These are phyloP conservation scores for Coprinopsis sp. DNA, from an alignment of 768 basidiomycete species.

Conservation along the genomic window DNA sequence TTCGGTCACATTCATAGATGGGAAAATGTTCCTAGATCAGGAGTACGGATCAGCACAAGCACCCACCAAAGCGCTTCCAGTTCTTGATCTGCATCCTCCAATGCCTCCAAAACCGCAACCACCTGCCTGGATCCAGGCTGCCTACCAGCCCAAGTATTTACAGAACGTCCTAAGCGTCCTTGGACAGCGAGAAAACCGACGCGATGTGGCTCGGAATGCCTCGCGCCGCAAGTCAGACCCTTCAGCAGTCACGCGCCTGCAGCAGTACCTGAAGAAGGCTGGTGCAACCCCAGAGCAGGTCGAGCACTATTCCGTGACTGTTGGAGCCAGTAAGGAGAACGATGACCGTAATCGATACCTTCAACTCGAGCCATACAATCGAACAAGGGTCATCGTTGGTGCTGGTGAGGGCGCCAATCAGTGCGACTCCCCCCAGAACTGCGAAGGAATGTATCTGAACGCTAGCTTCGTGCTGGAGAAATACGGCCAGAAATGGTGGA, in stretches of 20 bases:
- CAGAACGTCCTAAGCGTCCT: slow-evolving; percentile 29
- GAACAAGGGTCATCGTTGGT: slow-evolving; percentile 63
- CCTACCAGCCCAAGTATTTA: slow-evolving; percentile 19
- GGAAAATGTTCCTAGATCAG: slow-evolving; percentile 3
- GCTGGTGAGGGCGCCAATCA: slow-evolving; percentile 10
- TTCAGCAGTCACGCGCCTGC: not conserved
- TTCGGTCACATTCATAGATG: not conserved
- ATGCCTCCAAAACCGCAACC: slow-evolving; percentile 13
- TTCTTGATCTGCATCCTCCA: not conserved
- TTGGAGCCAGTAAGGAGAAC: slow-evolving; percentile 45
- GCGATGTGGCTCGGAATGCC: slow-evolving; percentile 25
- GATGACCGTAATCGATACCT: slow-evolving; percentile 58
- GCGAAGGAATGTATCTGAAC: slow-evolving; percentile 62
- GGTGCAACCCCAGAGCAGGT: slow-evolving; percentile 14
- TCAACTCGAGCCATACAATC: slow-evolving; percentile 77
- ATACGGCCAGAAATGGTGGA: slow-evolving; percentile 74
- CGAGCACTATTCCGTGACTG: slow-evolving; percentile 53
- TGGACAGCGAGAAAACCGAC: slow-evolving; percentile 30
- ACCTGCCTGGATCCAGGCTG: slow-evolving; percentile 28
- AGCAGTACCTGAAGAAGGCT: not conserved
- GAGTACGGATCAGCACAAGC: not conserved
- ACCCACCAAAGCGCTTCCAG: not conserved
- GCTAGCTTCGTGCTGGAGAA: slow-evolving; percentile 82
- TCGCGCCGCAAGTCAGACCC: slow-evolving; percentile 14
- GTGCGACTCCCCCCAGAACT: slow-evolving; percentile 2